Percentiles rank a stretch among this genome's conserved stretches.
Evolutionary conservation across 345 rosid genomes (phyloP).

Genomic region (Hirschfeldia incana): DNA sequence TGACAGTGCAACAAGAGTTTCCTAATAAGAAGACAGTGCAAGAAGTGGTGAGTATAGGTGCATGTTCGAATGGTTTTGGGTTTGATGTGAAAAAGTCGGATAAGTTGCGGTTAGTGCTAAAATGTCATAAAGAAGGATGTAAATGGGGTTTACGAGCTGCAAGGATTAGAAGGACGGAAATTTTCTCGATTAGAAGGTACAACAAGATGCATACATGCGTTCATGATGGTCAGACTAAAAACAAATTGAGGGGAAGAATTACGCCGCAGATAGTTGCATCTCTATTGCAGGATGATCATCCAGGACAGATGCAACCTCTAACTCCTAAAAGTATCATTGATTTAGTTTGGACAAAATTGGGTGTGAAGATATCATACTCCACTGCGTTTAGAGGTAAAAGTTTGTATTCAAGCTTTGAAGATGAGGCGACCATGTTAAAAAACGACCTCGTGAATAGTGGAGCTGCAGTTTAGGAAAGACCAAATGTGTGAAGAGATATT

Average conservation of each 20-base stretch:
- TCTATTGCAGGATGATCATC: not conserved
- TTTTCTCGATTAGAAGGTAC: not conserved
- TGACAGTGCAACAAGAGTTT: not conserved
- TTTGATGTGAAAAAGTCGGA: not conserved
- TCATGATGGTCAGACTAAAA: not conserved
- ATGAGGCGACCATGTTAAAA: not conserved
- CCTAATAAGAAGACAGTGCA: not conserved
- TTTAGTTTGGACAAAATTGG: not conserved
- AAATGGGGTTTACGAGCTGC: not conserved
- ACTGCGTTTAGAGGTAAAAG: not conserved
- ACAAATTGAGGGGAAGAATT: not conserved
- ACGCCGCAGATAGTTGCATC: not conserved
- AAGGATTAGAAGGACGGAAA: not conserved
- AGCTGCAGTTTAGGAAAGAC: not conserved
- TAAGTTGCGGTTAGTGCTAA: not conserved
- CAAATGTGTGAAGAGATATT: no score
- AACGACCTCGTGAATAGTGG: not conserved
- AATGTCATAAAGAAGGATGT: not conserved
- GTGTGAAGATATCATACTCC: not conserved
- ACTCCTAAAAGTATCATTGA: not conserved
- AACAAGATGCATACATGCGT: not conserved
- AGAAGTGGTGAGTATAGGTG: not conserved
- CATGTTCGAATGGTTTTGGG: not conserved
- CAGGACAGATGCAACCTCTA: not conserved
- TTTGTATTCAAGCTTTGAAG: not conserved